phyloP scores from a whole-genome alignment of 2,329 filamentous ascomycete species.

The Macrophomina phaseolina region DNA sequence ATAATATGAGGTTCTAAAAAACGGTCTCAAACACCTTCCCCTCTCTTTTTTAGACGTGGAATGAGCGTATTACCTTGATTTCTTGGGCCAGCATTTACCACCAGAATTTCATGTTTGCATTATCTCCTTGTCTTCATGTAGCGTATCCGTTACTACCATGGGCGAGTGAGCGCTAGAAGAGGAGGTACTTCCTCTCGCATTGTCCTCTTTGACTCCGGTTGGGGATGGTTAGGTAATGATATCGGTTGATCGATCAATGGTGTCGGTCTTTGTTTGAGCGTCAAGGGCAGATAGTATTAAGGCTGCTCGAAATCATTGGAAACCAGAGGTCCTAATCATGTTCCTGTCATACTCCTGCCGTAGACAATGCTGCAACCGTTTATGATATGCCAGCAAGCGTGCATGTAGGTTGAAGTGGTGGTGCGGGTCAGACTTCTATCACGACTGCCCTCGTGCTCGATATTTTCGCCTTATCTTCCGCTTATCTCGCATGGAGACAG shows the following conservation, averaged over 20 bases:
- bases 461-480: no score
- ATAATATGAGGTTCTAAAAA: not conserved
- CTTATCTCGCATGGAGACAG: no score
- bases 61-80: not conserved
- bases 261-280: no score
- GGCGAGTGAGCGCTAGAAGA: not conserved
- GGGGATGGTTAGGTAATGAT: not conserved
- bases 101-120: not conserved
- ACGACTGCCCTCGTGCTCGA: no score
- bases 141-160: not conserved
- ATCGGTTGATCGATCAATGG: not conserved
- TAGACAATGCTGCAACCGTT: no score
- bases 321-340: no score
- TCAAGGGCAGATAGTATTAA: no score
- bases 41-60: not conserved
- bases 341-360: no score
- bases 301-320: no score
- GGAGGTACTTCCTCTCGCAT: not conserved
- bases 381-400: no score
- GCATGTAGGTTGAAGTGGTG: no score
- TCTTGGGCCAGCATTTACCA: not conserved
- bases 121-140: not conserved
- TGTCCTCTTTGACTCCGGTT: not conserved
- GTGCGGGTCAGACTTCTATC: no score
- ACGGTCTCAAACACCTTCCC: not conserved